phyloP scores from a whole-genome alignment of 495 filamentous ascomycete genomes.

The Annulohypoxylon moriforme region DNA sequence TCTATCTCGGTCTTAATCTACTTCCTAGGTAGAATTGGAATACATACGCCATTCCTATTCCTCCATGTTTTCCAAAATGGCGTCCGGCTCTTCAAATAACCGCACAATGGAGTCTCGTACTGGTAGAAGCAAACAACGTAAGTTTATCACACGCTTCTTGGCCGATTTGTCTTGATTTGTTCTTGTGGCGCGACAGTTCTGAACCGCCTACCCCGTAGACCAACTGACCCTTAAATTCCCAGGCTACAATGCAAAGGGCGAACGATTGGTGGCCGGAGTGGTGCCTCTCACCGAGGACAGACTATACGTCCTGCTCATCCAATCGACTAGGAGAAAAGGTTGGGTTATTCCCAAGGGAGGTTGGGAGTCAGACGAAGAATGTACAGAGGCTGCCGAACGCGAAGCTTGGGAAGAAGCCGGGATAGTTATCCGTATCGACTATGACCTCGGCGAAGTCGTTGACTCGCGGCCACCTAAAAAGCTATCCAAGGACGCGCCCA shows the following conservation, averaged over 20 bases:
- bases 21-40: constrained; percentile 26
- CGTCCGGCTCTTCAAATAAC: constrained; percentile 54
- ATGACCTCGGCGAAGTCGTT: constrained; percentile 85
- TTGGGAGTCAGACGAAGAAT: constrained; percentile 92
- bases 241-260: constrained; percentile 94
- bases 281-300: constrained; percentile 75
- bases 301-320: constrained; percentile 89
- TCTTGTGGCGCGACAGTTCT: constrained; percentile 33
- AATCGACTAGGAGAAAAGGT: constrained; percentile 84
- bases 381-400: constrained; percentile 66
- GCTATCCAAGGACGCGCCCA: constrained; percentile 72
- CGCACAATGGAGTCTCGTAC: constrained; percentile 82
- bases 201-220: constrained; percentile 48
- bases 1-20: constrained; percentile 22
- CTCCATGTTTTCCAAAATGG: constrained; percentile 43
- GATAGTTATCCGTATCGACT: constrained; percentile 81
- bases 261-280: constrained; percentile 93
- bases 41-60: constrained; percentile 31
- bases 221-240: constrained; percentile 55
- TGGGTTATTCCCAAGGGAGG: constrained; percentile 99
- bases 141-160: constrained; percentile 62
- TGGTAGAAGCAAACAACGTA: constrained; percentile 82
- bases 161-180: constrained; percentile 37
- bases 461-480: constrained; percentile 76
- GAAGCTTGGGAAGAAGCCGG: constrained; percentile 99